phyloP scores from a whole-genome alignment of 176 grass and related monocot species.

The Rhynchospora tenuis region DNA sequence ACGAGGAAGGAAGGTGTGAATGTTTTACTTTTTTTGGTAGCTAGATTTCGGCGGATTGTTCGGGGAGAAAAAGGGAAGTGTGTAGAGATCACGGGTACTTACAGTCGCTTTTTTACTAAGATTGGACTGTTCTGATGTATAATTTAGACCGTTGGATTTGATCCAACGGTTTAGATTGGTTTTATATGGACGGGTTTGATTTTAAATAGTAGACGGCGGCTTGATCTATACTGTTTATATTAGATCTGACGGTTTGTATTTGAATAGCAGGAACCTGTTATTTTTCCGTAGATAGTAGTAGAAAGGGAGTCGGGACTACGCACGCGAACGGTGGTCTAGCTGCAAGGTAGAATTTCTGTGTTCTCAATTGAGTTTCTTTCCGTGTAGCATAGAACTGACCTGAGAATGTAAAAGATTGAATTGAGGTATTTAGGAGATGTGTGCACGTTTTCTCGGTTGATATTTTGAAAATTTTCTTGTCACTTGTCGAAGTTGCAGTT shows the following conservation, averaged over 20 bases:
- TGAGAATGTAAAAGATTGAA: background rate
- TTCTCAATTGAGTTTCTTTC: background rate
- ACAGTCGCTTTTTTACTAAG: background rate
- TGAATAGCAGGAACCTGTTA: background rate
- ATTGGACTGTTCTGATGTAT: background rate
- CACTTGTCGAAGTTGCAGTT: background rate
- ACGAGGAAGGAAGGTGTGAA: background rate
- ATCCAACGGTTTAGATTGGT: background rate
- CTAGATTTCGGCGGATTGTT: constrained; percentile 12
- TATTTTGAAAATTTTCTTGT: background rate
- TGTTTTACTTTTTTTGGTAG: background rate
- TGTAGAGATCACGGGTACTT: background rate
- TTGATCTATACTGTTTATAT: background rate
- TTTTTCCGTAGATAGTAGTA: background rate
- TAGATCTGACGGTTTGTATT: background rate
- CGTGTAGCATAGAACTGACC: background rate
- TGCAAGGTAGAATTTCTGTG: background rate
- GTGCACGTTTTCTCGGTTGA: background rate
- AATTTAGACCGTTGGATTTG: background rate
- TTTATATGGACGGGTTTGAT: background rate
- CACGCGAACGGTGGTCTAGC: background rate
- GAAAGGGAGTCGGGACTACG: background rate
- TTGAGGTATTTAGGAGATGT: background rate
- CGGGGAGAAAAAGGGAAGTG: background rate
- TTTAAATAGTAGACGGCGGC: no score